These are phyloP conservation scores for Phoma sp. DNA, from an alignment of 2,329 filamentous ascomycete genomes.

Conservation along the genomic window DNA sequence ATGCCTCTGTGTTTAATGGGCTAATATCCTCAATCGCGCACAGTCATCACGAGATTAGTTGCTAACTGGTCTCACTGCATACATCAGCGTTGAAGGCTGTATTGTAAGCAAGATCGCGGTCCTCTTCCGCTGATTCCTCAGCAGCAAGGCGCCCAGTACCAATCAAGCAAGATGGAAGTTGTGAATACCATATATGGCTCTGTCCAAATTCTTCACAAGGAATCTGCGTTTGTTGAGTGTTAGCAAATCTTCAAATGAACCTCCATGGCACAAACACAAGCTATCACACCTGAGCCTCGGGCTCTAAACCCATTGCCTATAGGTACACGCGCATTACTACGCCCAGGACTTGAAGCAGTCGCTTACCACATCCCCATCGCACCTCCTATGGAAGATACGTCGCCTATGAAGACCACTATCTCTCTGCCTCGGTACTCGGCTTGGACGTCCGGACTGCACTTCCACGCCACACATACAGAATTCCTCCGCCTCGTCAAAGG, in stretches of 20 bases:
- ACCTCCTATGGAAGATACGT: conserved; percentile 9
- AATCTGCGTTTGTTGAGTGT: too few species aligned
- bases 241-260: background rate
- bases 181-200: background rate
- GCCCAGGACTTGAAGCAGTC: conserved; percentile 26
- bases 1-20: background rate
- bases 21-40: background rate
- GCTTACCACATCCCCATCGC: conserved; percentile 48
- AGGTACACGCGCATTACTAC: conserved; percentile 21
- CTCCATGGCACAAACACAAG: background rate
- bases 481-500: conserved; percentile 54
- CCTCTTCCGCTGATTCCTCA: conserved; percentile 10
- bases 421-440: conserved; percentile 52
- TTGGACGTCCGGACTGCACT: conserved; percentile 60
- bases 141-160: background rate
- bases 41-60: background rate
- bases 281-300: background rate
- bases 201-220: too few species aligned
- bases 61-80: background rate
- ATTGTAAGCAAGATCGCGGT: conserved; percentile 1
- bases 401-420: conserved; percentile 48
- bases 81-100: background rate
- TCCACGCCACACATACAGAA: conserved; percentile 57
- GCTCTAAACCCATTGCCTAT: conserved; percentile 13
- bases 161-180: background rate